Evolutionary conservation across 306 rosid species (phyloP), one percentile per base, ranked within the genome.

Genomic region (Cucurbita maxima): DNA sequence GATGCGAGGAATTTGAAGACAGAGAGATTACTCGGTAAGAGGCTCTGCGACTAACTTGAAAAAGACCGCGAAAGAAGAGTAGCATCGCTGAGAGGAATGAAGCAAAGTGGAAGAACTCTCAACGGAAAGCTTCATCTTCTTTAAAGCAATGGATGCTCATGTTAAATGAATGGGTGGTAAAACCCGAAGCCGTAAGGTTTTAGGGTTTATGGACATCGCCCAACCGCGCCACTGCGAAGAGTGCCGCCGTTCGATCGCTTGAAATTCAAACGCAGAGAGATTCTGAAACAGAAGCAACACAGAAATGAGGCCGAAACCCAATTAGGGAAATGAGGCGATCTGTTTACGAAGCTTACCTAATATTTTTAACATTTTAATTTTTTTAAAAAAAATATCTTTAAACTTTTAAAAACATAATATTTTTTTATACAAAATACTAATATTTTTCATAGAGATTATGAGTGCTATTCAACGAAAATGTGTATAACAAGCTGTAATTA

Each of bases 21-120:
- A 79, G 81, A 38, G 72, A 81, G 88, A 92, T 90, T 88, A 90
- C 96, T 76, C 88, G 84, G 72, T 20, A 63, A 30, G 90, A 79
- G 71, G 85, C 83, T 81, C 82, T 86, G 81, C 88, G 76, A 75
- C 86, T 84, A 63, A 71, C 68, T 74, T 80, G 81, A 73, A 85
- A 75, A 72, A 91, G 71, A 75, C 76, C 83, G 88, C 98, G 96
- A 59, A 81, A 73, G 77, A 83, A 81, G 58, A 82, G 74, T 78
- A 88, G 72, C 96, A 90, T 90, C 72, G 74, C 84, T 64, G 77
- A n/a, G 52, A 67, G 12, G 78, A 78, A 18, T 51, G 73, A 70
- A 40, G 74, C 11, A 9, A 43, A 18, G 38, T 41, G 37, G 38
- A 55, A 53, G 37, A 12, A 40, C 7, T 40, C 15, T 72, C 76